Conservation (phyloP, 371 early-diverging fungal genomes). For the Rhizopus sp. region DNA sequence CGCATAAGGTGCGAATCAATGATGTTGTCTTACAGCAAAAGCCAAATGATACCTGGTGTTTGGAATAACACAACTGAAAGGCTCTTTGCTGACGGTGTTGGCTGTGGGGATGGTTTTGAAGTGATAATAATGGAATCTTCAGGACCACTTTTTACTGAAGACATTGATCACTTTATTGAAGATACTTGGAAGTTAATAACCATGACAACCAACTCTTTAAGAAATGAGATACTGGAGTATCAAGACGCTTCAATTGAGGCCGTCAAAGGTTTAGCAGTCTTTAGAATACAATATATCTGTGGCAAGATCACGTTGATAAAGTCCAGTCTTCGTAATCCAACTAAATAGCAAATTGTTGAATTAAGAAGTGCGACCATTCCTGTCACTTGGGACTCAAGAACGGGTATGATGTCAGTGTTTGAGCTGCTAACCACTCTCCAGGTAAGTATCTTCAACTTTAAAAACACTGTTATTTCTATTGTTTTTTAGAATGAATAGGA, state of each 20-base stretch:
- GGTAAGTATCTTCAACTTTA: constrained; percentile 14
- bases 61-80: constrained; percentile 16
- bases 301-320: constrained; percentile 17
- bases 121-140: constrained; percentile 14
- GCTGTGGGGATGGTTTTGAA: constrained; percentile 11
- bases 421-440: constrained; percentile 16
- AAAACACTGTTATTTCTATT: constrained; percentile 15
- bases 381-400: constrained; percentile 18
- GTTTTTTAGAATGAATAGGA: constrained; percentile 13
- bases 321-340: constrained; percentile 12
- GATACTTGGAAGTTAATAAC: constrained; percentile 11
- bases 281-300: constrained; percentile 11
- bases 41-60: constrained; percentile 17
- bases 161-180: constrained; percentile 9
- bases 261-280: constrained; percentile 16
- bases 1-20: constrained; percentile 16
- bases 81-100: constrained; percentile 12
- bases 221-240: constrained; percentile 17
- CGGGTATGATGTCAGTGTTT: constrained; percentile 9
- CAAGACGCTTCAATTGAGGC: constrained; percentile 13
- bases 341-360: constrained; percentile 15
- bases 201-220: constrained; percentile 12
- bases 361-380: constrained; percentile 19
- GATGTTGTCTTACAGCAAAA: constrained; percentile 15
- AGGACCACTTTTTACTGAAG: constrained; percentile 8